A percentile compares a stretch with the other conserved stretches of the same genome.
Evolutionary conservation across 164 flowering plant genomes (phyloP).

Genomic region (Warburgia ugandensis): DNA sequence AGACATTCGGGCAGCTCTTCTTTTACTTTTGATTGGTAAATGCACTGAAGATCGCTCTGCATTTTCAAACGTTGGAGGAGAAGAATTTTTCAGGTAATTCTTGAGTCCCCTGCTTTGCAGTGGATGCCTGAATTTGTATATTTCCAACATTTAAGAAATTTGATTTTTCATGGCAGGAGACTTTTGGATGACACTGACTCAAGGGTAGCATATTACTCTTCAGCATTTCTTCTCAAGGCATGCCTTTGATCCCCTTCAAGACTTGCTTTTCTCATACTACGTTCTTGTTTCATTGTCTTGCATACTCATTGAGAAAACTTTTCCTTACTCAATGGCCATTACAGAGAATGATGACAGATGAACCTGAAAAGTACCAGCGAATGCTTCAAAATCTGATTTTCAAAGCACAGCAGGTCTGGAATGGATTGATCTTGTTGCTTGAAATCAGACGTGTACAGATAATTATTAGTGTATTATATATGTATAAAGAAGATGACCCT

Average conservation of each 20-base stretch:
- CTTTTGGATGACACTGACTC: constrained; percentile 95
- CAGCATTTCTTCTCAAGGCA: constrained; percentile 97
- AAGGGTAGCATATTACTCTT: constrained; percentile 92
- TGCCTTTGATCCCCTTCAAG: constrained; percentile 12
- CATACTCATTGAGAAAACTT: not conserved
- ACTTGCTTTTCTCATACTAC: not conserved
- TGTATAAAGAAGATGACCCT: not conserved
- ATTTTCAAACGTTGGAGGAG: constrained; percentile 83
- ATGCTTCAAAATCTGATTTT: constrained; percentile 83
- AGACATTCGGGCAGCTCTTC: constrained; percentile 88
- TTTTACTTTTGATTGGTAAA: constrained; percentile 88
- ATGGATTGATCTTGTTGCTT: constrained; percentile 2
- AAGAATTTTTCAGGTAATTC: constrained; percentile 79
- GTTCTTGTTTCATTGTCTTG: not conserved
- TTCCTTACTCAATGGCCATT: constrained; percentile 13
- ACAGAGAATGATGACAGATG: constrained; percentile 98
- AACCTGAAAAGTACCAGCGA: constrained; percentile 84
- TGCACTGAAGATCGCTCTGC: constrained; percentile 86
- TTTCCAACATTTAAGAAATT: no score
- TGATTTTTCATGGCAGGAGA: constrained; percentile 42
- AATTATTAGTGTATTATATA: not conserved
- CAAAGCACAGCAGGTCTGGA: constrained; percentile 91
- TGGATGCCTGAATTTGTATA: not conserved
- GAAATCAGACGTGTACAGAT: not conserved
- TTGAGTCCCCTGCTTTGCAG: not conserved